Evolutionary conservation across 495 filamentous ascomycete species (phyloP).

Genomic region (Trichocladium uniseriatum): DNA sequence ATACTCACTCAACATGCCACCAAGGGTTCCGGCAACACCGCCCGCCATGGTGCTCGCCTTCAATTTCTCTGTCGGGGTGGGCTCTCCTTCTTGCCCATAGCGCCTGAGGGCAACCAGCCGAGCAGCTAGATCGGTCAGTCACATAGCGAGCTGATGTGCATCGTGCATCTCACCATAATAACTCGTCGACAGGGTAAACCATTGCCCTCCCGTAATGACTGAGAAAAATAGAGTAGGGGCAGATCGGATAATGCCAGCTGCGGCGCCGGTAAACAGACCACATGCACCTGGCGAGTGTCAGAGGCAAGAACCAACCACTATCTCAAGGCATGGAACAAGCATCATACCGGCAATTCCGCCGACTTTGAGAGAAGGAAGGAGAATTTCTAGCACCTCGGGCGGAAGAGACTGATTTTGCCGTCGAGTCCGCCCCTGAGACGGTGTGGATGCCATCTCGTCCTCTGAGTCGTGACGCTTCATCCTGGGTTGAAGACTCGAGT

Average conservation of each 20-base stretch:
- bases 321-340: neutral
- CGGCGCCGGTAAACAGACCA: conserved; percentile 65
- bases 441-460: neutral
- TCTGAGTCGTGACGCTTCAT: conserved; percentile 15
- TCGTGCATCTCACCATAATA: conserved; percentile 54
- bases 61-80: conserved; percentile 42
- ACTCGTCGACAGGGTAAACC: conserved; percentile 63
- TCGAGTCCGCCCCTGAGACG: neutral
- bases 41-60: conserved; percentile 61
- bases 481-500: neutral
- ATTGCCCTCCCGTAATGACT: conserved; percentile 63
- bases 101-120: conserved; percentile 25
- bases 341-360: conserved; percentile 23
- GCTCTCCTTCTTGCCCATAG: conserved; percentile 40
- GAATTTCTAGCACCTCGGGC: conserved; percentile 29
- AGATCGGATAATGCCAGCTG: conserved; percentile 56
- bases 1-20: conserved; percentile 54
- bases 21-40: conserved; percentile 57
- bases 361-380: conserved; percentile 28
- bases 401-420: conserved; percentile 22
- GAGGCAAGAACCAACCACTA: neutral
- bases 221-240: conserved; percentile 60
- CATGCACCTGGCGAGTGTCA: conserved; percentile 44
- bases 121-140: conserved; percentile 26
- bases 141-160: neutral